Conservation (phyloP, 192 early-diverging fungal species). For the Coemansia sp. region DNA sequence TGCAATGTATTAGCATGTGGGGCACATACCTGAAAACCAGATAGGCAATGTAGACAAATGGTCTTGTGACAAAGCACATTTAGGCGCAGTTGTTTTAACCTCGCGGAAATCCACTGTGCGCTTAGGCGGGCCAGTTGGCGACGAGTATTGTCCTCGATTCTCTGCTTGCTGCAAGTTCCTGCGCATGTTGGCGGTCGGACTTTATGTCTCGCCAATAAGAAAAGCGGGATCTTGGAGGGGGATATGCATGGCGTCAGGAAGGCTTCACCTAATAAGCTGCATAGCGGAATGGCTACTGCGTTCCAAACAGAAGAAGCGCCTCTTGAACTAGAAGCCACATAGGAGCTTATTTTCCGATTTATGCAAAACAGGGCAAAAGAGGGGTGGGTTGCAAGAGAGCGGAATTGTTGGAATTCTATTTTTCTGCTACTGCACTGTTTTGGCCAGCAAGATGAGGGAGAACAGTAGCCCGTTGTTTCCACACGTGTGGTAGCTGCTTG, state of each 20-base stretch:
- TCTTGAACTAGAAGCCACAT: neutral
- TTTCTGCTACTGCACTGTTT: neutral
- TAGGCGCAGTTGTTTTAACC: neutral
- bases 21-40: neutral
- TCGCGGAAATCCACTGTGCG: neutral
- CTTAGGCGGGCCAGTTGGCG: conserved; percentile 1
- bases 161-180: neutral
- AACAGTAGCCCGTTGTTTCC: conserved; percentile 10
- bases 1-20: neutral
- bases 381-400: neutral
- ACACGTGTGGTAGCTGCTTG: conserved; percentile 6
- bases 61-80: neutral
- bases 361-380: too few species aligned
- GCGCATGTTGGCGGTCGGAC: neutral
- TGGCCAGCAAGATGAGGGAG: neutral
- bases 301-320: conserved; percentile 6
- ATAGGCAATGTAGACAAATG: neutral
- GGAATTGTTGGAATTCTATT: neutral
- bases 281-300: neutral
- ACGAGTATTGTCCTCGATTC: neutral
- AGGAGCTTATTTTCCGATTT: neutral
- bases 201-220: neutral
- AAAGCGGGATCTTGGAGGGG: neutral
- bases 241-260: neutral
- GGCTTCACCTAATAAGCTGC: neutral